Evolutionary conservation across 306 rosid species (phyloP).

Genomic region (Acmispon strigosus): DNA sequence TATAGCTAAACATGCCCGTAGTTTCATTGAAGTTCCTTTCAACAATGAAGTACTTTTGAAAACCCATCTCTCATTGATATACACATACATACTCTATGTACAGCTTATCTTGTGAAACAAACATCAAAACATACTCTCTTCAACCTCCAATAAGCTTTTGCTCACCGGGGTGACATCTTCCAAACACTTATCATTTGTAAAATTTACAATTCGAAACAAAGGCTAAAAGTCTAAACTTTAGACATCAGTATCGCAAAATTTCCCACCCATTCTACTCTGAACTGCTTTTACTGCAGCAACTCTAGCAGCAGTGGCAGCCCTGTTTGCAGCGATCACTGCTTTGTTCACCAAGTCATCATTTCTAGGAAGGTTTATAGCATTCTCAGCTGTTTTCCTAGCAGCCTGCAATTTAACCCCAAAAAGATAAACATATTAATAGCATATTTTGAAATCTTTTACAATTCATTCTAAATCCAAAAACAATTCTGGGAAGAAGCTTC

Average conservation of each 20-base stretch:
- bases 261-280: conserved; percentile 75
- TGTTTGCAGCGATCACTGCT: conserved; percentile 66
- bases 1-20: no score
- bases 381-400: conserved; percentile 63
- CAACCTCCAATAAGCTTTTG: conserved; percentile 59
- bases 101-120: conserved; percentile 49
- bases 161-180: conserved; percentile 46
- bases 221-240: conserved; percentile 30
- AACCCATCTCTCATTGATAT: conserved; percentile 40
- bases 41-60: conserved; percentile 20
- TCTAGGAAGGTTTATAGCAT: conserved; percentile 46
- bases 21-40: neutral
- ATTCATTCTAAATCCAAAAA: no score
- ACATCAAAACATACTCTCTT: conserved; percentile 33
- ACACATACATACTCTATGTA: conserved; percentile 42
- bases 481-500: no score
- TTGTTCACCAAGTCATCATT: conserved; percentile 67
- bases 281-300: conserved; percentile 95
- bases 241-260: conserved; percentile 56
- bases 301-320: conserved; percentile 89
- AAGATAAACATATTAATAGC: neutral
- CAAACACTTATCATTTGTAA: conserved; percentile 36
- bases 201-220: conserved; percentile 46
- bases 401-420: conserved; percentile 40
- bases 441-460: no score